Evolutionary conservation across 2,329 filamentous ascomycete species (phyloP).

Genomic region (Talaromyces sp.): DNA sequence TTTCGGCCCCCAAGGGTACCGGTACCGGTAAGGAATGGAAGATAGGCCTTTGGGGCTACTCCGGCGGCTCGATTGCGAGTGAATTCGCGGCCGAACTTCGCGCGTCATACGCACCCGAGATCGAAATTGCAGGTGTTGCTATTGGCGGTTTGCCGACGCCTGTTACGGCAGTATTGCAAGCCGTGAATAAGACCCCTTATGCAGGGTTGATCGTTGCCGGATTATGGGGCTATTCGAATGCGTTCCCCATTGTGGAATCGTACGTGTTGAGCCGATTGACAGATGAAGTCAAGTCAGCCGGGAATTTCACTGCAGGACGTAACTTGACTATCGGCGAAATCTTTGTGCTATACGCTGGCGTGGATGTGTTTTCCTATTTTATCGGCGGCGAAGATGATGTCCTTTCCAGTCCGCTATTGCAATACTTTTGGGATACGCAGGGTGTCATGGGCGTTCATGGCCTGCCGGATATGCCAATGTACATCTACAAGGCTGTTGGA

Average conservation of each 20-base stretch:
- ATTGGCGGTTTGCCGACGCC: conserved; percentile 7
- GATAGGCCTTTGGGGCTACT: conserved; percentile 10
- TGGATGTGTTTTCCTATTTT: conserved; percentile 7
- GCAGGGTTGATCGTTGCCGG: background rate
- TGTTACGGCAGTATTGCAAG: background rate
- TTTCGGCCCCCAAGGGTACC: background rate
- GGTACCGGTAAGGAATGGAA: background rate
- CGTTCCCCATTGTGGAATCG: background rate
- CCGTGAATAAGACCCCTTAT: background rate
- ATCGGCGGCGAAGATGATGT: conserved; percentile 3
- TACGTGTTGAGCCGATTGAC: conserved; percentile 7
- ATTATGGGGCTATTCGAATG: conserved; percentile 9
- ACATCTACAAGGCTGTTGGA: conserved; percentile 9
- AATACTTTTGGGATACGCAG: background rate
- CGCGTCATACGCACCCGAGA: conserved; percentile 5
- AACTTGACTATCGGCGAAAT: background rate
- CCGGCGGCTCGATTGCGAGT: conserved; percentile 10
- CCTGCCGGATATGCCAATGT: conserved; percentile 4
- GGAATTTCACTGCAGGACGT: background rate
- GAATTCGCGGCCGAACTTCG: conserved; percentile 11
- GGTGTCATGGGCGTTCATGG: conserved; percentile 5
- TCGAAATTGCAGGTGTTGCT: conserved; percentile 5
- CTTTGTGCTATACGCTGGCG: background rate
- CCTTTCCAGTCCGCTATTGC: background rate
- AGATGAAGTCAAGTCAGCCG: background rate